phyloP scores from a whole-genome alignment of 2,329 filamentous ascomycete species.

The Colletotrichum zoysiae region DNA sequence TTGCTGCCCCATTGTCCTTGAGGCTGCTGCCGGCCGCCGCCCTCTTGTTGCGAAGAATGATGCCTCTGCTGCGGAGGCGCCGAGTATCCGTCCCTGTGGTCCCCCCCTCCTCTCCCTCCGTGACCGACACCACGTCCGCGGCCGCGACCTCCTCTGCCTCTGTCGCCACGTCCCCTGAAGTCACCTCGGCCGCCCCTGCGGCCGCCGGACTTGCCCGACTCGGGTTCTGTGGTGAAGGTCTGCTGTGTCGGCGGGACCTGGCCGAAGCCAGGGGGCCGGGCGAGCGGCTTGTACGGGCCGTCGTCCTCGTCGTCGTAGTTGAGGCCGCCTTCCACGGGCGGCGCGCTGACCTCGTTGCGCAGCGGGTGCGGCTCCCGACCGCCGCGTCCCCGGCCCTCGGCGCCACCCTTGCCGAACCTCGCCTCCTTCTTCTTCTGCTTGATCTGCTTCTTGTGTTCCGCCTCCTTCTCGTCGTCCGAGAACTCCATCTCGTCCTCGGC shows the following conservation, averaged over 20 bases:
- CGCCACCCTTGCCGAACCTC: constrained; percentile 51
- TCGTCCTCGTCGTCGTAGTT: constrained; percentile 78
- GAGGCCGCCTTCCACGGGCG: constrained; percentile 56
- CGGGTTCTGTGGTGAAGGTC: constrained; percentile 56
- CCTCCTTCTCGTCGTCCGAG: constrained; percentile 95
- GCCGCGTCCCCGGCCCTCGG: constrained; percentile 48
- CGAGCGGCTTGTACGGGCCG: constrained; percentile 78
- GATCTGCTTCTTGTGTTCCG: constrained; percentile 78
- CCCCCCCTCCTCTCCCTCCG: constrained; percentile 51
- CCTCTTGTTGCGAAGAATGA: constrained; percentile 28
- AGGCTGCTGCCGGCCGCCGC: constrained; percentile 44
- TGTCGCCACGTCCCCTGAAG: constrained; percentile 60
- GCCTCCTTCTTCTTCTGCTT: constrained; percentile 75
- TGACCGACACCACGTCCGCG: constrained; percentile 52
- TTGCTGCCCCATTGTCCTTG: constrained; percentile 52
- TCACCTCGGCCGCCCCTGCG: constrained; percentile 59
- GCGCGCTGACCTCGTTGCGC: constrained; percentile 55
- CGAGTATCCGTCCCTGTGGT: constrained; percentile 57
- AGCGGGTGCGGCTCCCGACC: constrained; percentile 56
- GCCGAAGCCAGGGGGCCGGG: constrained; percentile 75
- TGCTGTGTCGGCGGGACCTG: constrained; percentile 61
- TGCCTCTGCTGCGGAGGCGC: constrained; percentile 50
- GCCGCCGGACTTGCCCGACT: constrained; percentile 47
- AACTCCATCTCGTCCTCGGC: constrained; percentile 91
- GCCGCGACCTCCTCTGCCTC: constrained; percentile 54